Conservation (phyloP, 2,329 filamentous ascomycete species). For the Elsinoe arachidis region DNA sequence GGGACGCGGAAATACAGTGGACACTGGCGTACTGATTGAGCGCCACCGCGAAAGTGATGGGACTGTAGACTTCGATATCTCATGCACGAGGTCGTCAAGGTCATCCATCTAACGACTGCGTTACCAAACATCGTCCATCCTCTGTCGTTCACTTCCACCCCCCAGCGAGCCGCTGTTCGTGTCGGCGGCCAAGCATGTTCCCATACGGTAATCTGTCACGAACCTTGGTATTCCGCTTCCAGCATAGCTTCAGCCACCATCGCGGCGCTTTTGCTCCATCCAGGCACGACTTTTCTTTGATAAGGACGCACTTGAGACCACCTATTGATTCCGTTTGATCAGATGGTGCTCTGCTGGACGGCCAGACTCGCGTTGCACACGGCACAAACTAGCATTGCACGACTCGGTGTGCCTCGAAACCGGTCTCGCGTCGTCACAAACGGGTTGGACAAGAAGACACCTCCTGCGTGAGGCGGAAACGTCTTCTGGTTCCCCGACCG, state of each 20-base stretch:
- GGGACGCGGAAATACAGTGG: too few species aligned
- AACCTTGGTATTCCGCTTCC: neutral
- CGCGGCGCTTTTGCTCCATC: neutral
- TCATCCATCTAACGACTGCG: neutral
- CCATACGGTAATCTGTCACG: neutral
- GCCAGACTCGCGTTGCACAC: too few species aligned
- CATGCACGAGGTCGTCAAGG: neutral
- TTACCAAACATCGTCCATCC: neutral
- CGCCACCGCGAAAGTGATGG: neutral
- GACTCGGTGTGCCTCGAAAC: too few species aligned
- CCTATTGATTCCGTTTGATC: too few species aligned
- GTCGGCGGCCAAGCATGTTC: neutral
- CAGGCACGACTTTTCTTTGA: neutral
- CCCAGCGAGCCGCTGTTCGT: neutral
- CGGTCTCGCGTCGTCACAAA: neutral
- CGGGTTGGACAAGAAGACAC: neutral
- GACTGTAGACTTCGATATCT: neutral
- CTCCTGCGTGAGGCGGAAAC: neutral
- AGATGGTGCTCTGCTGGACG: too few species aligned
- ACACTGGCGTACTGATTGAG: neutral
- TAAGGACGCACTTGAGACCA: neutral
- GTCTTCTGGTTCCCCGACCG: neutral
- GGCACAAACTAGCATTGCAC: too few species aligned
- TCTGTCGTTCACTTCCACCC: neutral
- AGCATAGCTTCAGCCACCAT: neutral